A percentile compares a stretch with the other conserved stretches of the same genome.
phyloP scores from a whole-genome alignment of 78 protist genomes.

The Tieghemostelium lacteum region DNA sequence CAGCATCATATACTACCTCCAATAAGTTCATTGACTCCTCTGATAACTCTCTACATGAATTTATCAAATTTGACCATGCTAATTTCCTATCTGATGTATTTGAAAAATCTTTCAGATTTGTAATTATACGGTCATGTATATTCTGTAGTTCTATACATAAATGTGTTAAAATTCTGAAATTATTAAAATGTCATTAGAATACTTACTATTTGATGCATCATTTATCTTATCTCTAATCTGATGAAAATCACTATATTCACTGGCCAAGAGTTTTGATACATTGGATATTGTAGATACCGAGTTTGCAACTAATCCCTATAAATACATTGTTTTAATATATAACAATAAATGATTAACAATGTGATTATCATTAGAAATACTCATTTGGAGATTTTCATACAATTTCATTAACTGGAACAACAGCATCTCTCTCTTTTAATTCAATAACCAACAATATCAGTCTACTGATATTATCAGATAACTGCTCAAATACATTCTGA shows the following conservation, averaged over 20 bases:
- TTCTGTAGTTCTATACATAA: constrained; percentile 5
- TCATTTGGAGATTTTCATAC: constrained; percentile 1
- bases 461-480: constrained; percentile 72
- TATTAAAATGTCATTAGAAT: not conserved
- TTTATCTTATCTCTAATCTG: constrained; percentile 35
- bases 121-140: constrained; percentile 17
- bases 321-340: no score
- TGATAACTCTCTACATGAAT: constrained; percentile 38
- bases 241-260: constrained; percentile 39
- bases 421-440: constrained; percentile 50
- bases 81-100: not conserved
- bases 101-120: constrained; percentile 8
- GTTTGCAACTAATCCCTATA: constrained; percentile 53
- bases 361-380: not conserved
- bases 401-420: constrained; percentile 40
- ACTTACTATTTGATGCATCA: constrained; percentile 18
- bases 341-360: not conserved
- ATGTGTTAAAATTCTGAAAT: not conserved
- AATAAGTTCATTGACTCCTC: constrained; percentile 39
- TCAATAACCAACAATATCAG: constrained; percentile 31
- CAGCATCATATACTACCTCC: constrained; percentile 65
- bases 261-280: constrained; percentile 32
- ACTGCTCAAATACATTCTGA: constrained; percentile 54
- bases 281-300: constrained; percentile 57
- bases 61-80: constrained; percentile 23